Evolutionary conservation across 176 grass and related monocot genomes (phyloP), one percentile per base, ranked within the genome.

Genomic region (Aegilops sharonensis): DNA sequence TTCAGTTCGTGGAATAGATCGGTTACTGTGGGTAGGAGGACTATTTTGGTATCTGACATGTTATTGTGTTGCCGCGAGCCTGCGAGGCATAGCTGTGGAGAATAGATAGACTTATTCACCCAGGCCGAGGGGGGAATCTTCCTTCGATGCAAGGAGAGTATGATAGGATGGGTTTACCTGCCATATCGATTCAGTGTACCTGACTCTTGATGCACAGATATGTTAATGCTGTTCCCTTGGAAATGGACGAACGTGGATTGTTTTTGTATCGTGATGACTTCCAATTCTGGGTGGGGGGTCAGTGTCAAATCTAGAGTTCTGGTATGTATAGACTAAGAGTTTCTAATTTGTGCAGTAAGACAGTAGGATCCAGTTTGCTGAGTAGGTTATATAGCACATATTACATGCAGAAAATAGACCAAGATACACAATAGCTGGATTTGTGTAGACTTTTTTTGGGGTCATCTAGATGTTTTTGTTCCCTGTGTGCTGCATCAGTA

Each of bases 351-450:
- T 45, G 52, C 29, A 61, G 32, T 52, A 39, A 35, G 30, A 60
- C 32, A 25, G 30, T 50, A 71, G 31, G 30, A 59, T 70, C n/a
- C 21, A 60, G 48, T 42, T 83, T 40, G 20, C 34, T 29, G 32
- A 61, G 21, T 60, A 40, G 81, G 67, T 83, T 83, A 62, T 73
- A 17, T 23, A 60, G 81, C 54, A 43, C n/a, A 59, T 73, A 57
- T 61, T 54, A 62, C 34, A 42, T 73, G 39, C 12, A n/a, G 7
- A 14, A 31, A 61, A 57, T 20, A 62, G 20, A 59, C n/a, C 48
- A 39, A 72, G 66, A 20, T 20, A 9, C 34, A 8, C 50, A 73
- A 61, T 43, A 59, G 27, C 61, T 42, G 23, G 1, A 54, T 71
- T 15, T 72, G 52, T 5, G 31, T 23, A 35, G 3, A 21, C 17